These are phyloP conservation scores for Tuber borchii DNA, from an alignment of 495 filamentous ascomycete species.

Conservation along the genomic window DNA sequence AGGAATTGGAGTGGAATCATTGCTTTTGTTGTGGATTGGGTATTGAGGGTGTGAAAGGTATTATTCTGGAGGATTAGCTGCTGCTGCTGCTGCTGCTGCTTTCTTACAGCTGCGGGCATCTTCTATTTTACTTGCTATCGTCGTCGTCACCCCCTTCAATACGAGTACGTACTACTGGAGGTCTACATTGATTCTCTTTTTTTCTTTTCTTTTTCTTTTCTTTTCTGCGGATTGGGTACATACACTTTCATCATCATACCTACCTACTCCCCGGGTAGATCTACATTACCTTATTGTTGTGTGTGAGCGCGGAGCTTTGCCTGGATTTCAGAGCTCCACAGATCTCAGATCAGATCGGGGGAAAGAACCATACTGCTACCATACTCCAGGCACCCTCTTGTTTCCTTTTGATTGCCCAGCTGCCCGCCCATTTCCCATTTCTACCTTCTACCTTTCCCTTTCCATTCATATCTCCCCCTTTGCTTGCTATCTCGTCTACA, in stretches of 20 bases:
- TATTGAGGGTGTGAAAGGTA: not conserved
- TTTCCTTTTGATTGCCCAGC: conserved; percentile 26
- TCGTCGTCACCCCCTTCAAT: not conserved
- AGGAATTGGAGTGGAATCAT: not conserved
- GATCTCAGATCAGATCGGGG: conserved; percentile 38
- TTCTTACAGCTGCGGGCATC: not conserved
- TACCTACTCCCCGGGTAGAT: conserved; percentile 33
- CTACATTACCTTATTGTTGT: conserved; percentile 24
- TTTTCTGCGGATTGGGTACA: conserved; percentile 32
- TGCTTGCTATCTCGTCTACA: not conserved
- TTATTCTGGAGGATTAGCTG: conserved; percentile 4
- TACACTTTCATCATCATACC: conserved; percentile 34
- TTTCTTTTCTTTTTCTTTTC: conserved; percentile 20
- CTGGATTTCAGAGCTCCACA: conserved; percentile 36
- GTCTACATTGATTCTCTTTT: conserved; percentile 11
- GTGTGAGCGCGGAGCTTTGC: conserved; percentile 38
- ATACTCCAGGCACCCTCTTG: conserved; percentile 27
- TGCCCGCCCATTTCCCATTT: conserved; percentile 15
- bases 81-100: not conserved
- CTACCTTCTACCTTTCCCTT: not conserved
- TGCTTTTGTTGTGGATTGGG: conserved; percentile 4
- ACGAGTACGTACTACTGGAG: not conserved
- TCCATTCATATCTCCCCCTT: not conserved
- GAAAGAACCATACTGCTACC: conserved; percentile 34
- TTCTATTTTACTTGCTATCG: not conserved